phyloP scores from a whole-genome alignment of 2,329 filamentous ascomycete genomes.

The Lizonia empirigonia region DNA sequence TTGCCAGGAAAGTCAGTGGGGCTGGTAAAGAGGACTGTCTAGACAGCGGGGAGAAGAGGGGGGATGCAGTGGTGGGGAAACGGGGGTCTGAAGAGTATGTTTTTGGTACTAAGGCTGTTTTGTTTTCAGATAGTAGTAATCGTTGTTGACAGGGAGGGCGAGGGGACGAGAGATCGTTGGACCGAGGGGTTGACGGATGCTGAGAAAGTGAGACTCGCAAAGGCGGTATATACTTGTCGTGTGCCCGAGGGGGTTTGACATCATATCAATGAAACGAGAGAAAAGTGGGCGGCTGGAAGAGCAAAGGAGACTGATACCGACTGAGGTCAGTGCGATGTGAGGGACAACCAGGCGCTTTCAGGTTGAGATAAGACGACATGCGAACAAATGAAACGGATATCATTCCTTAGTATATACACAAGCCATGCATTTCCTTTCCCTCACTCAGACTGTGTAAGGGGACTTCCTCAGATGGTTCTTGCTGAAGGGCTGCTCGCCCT shows the following conservation, averaged over 20 bases:
- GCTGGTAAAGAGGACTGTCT: not conserved
- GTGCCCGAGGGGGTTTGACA: not conserved
- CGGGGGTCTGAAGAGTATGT: not conserved
- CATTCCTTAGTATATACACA: slow-evolving; percentile 33
- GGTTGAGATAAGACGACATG: too few species aligned
- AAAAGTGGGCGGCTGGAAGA: too few species aligned
- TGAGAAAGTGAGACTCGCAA: not conserved
- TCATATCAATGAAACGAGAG: too few species aligned
- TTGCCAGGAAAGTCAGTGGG: not conserved
- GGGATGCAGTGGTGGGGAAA: not conserved
- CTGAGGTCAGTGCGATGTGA: too few species aligned
- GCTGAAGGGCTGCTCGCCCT: slow-evolving; percentile 41
- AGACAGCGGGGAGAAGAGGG: too few species aligned
- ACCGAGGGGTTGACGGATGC: not conserved
- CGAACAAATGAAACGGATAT: slow-evolving; percentile 28
- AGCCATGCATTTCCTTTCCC: not conserved
- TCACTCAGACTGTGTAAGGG: slow-evolving; percentile 21
- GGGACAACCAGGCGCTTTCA: not conserved
- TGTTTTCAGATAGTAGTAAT: not conserved
- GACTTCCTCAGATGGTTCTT: slow-evolving; percentile 31
- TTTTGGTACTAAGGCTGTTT: not conserved
- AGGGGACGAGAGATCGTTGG: not conserved
- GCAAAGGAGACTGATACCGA: too few species aligned
- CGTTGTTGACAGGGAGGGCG: not conserved
- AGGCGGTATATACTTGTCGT: not conserved